Evolutionary conservation across 768 basidiomycete genomes (phyloP), one percentile per base, ranked within the genome.

Genomic region (Suillus subaureus): DNA sequence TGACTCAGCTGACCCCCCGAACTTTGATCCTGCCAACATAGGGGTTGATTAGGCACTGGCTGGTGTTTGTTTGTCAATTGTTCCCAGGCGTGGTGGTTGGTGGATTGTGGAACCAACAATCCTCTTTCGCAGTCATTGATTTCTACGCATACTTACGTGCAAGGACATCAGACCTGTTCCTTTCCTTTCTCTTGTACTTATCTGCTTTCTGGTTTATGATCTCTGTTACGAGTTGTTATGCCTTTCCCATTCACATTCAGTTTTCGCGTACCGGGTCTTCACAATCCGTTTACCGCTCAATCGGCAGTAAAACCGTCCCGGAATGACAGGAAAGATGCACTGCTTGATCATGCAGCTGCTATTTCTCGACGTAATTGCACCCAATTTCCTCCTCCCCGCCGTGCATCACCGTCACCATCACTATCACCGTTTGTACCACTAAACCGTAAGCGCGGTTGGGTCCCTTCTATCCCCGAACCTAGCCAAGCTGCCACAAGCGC

Each of bases 191-290:
- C 21, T 61, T 63, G 62, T 51, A 63, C 62, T 28, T 61, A 39
- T 39, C 40, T 62, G 40, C 23, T 42, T 39, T 26, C 31, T 63
- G 37, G 28, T 64, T 75, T 64, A 75, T 68, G 74, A 75, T 63
- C 63, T n/a, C 23, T 65, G 57, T 66, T 39, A 74, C 74, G 73
- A 74, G 63, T 64, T 57, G 61, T 52, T 7, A 84, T 86, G 83
- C 74, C 80, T 4, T 92, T 91, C 70, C 85, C 89, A 15, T 93
- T 93, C 73, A 90, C 90, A 61, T 93, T 93, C 80, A 85, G 75
- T 18, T 81, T 92, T 66, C 74, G 82, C 42, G 85, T 90, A 15
- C 88, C 90, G 6, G 90, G 89, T 7, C 71, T 91, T 61, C 75
- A 81, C 31, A 92, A 91, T 70, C 91, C 91, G 11, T 92, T 92